These are phyloP conservation scores for Daldinia grandis DNA, from an alignment of 495 filamentous ascomycete species.

Conservation along the genomic window DNA sequence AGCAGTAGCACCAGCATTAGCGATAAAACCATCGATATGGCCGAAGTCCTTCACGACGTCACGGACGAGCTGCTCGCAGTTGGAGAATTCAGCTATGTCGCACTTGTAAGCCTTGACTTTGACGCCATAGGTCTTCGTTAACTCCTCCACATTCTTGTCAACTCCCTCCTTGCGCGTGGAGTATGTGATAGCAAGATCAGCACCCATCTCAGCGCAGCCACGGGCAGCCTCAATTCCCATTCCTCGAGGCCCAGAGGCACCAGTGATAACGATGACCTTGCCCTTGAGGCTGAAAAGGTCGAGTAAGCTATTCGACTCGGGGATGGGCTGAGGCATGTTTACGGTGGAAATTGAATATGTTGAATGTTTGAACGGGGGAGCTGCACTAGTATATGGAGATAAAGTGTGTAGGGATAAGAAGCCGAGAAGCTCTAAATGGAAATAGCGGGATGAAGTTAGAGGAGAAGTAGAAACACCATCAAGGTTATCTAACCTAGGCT, in stretches of 20 bases:
- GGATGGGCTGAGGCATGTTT: slow-evolving; percentile 47
- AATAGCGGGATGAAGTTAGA: neutral
- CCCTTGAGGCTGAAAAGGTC: slow-evolving; percentile 63
- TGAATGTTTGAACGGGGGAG: neutral
- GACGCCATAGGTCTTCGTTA: slow-evolving; percentile 58
- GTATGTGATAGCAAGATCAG: slow-evolving; percentile 60
- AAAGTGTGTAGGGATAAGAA: neutral
- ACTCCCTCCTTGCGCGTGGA: slow-evolving; percentile 60
- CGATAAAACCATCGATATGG: slow-evolving; percentile 58
- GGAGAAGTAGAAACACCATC: neutral
- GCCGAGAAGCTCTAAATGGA: neutral
- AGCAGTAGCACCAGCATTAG: slow-evolving; percentile 58
- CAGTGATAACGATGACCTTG: slow-evolving; percentile 63
- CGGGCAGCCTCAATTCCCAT: slow-evolving; percentile 60
- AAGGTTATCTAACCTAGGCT: neutral
- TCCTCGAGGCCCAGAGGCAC: slow-evolving; percentile 60
- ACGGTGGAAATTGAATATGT: neutral
- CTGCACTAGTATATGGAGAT: neutral
- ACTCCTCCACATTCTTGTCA: slow-evolving; percentile 64
- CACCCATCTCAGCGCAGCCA: slow-evolving; percentile 61
- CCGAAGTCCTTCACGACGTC: slow-evolving; percentile 65
- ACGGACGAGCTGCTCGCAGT: slow-evolving; percentile 62
- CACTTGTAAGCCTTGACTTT: slow-evolving; percentile 72
- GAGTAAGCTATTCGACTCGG: slow-evolving; percentile 43
- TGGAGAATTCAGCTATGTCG: slow-evolving; percentile 67